Evolutionary conservation across 106 monocot genomes (phyloP), one percentile per base, ranked within the genome.

Genomic region (Chionographis japonica): DNA sequence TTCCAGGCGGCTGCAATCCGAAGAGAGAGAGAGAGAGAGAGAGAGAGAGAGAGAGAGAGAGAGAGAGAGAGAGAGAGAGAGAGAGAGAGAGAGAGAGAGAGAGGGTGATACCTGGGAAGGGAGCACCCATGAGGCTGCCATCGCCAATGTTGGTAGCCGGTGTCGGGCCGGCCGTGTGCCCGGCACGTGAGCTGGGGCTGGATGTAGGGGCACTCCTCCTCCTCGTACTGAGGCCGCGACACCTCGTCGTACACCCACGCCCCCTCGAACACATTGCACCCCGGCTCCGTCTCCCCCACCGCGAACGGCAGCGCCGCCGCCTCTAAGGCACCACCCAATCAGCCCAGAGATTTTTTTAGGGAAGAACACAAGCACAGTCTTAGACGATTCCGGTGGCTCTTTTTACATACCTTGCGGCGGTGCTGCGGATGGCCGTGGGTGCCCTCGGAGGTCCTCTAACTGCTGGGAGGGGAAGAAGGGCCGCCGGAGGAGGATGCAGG

Each of bases 101-200:
- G 8, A 6, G 9, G 9, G 9, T 5, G 8, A 13, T 58, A 90
- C 94, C 94, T 90, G 10, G 90, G 88, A 7, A 94, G 85, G 14
- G 71, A 65, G 70, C 94, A 94, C 12, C 68, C 74, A 54, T 76
- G 77, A 37, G 94, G 94, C 78, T 94, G 85, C 94, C 94, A 94
- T 50, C 80, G 57, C 87, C 85, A 85, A 75, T 81, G 82, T 74
- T 88, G 94, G 69, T 94, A 90, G 2, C 73, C 76, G 12, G 46
- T 67, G 40, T 94, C 94, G 12, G 90, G 94, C 40, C 94, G 66
- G 27, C 94, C 94, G 56, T 94, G 87, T 6, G 78, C 75, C 56
- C 81, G 87, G 72, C 94, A 94, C 1, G 94, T 90, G 52, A 90
- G 80, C 78, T 94, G 87, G 19, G 90, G 90, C 58, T 82, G 82